These are phyloP conservation scores for Camellia sinensis DNA, from an alignment of 148 eudicot genomes.

Conservation along the genomic window DNA sequence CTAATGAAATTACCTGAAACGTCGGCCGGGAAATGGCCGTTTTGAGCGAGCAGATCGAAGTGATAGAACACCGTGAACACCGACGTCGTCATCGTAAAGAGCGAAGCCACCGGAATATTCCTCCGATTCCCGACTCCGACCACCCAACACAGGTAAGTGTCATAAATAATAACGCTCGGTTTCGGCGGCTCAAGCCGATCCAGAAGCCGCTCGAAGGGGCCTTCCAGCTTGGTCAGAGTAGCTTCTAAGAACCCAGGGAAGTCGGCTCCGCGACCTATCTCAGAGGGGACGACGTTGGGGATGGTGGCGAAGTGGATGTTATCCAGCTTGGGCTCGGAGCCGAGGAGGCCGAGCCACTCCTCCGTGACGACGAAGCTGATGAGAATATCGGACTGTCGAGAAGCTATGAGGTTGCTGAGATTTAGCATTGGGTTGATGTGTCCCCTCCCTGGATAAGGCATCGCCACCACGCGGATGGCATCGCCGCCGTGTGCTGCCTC, in stretches of 20 bases:
- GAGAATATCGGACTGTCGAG: conserved; percentile 8
- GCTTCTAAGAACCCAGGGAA: conserved; percentile 36
- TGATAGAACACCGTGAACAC: conserved; percentile 34
- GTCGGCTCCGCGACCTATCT: conserved; percentile 42
- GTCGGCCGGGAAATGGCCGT: conserved; percentile 41
- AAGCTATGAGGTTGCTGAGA: conserved; percentile 49
- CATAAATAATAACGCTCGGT: conserved; percentile 37
- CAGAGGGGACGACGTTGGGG: conserved; percentile 66
- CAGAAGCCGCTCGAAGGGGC: conserved; percentile 49
- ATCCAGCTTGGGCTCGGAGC: conserved; percentile 27
- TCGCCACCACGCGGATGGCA: conserved; percentile 47
- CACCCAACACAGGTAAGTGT: conserved; percentile 45
- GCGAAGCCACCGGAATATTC: conserved; percentile 51
- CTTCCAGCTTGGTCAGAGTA: conserved; percentile 35
- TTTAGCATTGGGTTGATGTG: conserved; percentile 68
- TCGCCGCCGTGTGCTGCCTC: neutral
- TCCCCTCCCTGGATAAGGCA: conserved; percentile 66
- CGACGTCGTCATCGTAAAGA: conserved; percentile 43
- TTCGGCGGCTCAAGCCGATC: conserved; percentile 35
- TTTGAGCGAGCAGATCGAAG: conserved; percentile 33
- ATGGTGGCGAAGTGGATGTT: conserved; percentile 37
- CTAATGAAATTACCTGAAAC: conserved; percentile 31
- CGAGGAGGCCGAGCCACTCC: conserved; percentile 54
- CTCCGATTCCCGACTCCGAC: conserved; percentile 33
- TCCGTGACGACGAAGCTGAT: conserved; percentile 45